Evolutionary conservation across 805 yeast species (phyloP).

Genomic region (Cyberlindnera mrakii): DNA sequence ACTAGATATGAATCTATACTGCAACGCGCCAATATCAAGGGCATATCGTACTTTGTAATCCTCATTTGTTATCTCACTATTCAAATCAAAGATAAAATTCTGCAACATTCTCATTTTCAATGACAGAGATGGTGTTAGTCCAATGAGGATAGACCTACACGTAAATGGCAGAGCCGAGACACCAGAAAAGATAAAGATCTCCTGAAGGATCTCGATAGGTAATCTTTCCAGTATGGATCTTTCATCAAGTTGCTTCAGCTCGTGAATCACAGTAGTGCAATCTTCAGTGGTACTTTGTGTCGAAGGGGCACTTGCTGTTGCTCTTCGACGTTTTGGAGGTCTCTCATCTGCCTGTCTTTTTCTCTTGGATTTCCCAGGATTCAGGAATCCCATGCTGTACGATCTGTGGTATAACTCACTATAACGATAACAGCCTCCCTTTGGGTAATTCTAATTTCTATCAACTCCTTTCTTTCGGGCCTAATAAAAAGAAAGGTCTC

Average conservation of each 20-base stretch:
- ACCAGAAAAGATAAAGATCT: slow-evolving; percentile 34
- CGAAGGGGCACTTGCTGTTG: no score
- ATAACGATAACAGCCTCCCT: no score
- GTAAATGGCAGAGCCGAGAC: slow-evolving; percentile 31
- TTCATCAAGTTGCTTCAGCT: not conserved
- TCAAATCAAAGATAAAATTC: slow-evolving; percentile 15
- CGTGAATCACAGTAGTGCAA: not conserved
- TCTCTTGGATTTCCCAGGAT: not conserved
- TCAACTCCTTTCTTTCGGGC: no score
- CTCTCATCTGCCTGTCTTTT: not conserved
- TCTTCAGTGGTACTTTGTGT: no score
- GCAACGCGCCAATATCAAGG: slow-evolving; percentile 11
- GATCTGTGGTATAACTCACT: no score
- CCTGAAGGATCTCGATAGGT: slow-evolving; percentile 38
- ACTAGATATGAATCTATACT: slow-evolving; percentile 20
- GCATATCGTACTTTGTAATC: slow-evolving; percentile 12
- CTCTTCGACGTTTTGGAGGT: no score
- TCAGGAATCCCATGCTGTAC: slow-evolving; percentile 1
- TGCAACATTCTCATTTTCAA: slow-evolving; percentile 17
- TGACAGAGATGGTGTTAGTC: slow-evolving; percentile 22
- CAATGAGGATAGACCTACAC: slow-evolving; percentile 24
- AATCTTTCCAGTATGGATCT: slow-evolving; percentile 26
- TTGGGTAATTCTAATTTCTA: no score
- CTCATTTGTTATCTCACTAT: slow-evolving; percentile 1
- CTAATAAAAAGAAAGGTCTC: no score